Conservation (phyloP, 306 rosid genomes). For the Pyrus communis region DNA sequence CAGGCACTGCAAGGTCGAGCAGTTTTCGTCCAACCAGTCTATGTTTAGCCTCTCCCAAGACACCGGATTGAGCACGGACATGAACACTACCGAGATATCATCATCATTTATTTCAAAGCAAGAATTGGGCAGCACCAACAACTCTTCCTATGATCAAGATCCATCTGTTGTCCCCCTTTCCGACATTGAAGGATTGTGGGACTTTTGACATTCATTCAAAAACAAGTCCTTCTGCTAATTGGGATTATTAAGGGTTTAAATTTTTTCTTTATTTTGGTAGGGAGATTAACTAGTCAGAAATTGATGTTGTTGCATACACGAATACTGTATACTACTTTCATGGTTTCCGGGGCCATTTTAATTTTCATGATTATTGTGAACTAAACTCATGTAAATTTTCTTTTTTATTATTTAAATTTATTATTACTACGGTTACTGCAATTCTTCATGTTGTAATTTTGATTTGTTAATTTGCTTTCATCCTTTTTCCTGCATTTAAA, state of each 20-base stretch:
- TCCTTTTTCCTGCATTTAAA: neutral
- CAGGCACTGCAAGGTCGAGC: conserved; percentile 54
- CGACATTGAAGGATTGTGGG: conserved; percentile 59
- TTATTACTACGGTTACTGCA: conserved; percentile 23
- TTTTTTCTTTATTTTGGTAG: conserved; percentile 7
- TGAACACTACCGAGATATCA: conserved; percentile 49
- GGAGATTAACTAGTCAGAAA: conserved; percentile 8
- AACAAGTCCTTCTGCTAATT: neutral
- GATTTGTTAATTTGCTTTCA: neutral
- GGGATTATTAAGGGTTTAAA: neutral
- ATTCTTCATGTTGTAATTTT: conserved; percentile 2
- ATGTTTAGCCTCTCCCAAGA: conserved; percentile 59
- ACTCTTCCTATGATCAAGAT: conserved; percentile 24
- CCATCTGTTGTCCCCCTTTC: conserved; percentile 34
- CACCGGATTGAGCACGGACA: conserved; percentile 59
- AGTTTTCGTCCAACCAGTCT: conserved; percentile 53
- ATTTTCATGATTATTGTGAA: conserved; percentile 9
- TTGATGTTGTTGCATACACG: neutral
- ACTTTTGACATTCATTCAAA: conserved; percentile 25
- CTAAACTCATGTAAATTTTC: conserved; percentile 30
- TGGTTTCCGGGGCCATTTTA: conserved; percentile 19
- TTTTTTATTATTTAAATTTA: neutral
- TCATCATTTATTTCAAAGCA: conserved; percentile 48
- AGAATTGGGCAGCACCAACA: conserved; percentile 11
- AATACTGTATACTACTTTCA: conserved; percentile 26